These are phyloP conservation scores for Blastobotrys ciferrii DNA, from an alignment of 1,139 yeast genomes.

Conservation along the genomic window DNA sequence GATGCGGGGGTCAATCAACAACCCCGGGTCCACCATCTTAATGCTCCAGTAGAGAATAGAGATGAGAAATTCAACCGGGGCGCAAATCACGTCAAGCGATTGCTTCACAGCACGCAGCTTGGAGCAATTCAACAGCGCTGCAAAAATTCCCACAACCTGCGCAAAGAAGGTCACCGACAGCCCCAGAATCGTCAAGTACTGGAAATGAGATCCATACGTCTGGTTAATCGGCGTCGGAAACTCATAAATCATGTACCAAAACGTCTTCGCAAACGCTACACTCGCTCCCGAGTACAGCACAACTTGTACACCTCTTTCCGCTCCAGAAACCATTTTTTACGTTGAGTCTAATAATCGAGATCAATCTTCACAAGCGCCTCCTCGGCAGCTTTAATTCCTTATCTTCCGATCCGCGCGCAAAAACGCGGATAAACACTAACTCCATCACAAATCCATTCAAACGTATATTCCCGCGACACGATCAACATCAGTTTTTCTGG, in stretches of 20 bases:
- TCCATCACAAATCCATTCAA: too few species aligned
- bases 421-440: too few species aligned
- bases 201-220: constrained; percentile 28
- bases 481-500: too few species aligned
- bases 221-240: constrained; percentile 11
- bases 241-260: constrained; percentile 12
- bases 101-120: constrained; percentile 22
- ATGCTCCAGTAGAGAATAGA: constrained; percentile 36
- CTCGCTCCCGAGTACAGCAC: constrained; percentile 14
- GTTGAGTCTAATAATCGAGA: too few species aligned
- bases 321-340: not conserved
- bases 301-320: constrained; percentile 8
- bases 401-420: too few species aligned
- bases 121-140: constrained; percentile 27
- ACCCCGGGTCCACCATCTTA: constrained; percentile 26
- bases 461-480: too few species aligned
- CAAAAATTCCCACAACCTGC: constrained; percentile 29
- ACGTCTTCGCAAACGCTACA: constrained; percentile 13
- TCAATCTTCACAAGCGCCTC: not conserved
- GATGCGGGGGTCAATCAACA: constrained; percentile 31
- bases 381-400: not conserved
- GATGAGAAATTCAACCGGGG: constrained; percentile 36
- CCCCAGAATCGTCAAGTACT: constrained; percentile 36
- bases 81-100: constrained; percentile 27
- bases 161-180: constrained; percentile 27